Base-by-base conservation (phyloP, 208 protist genomes). In the Entamoeba invadens region DNA sequence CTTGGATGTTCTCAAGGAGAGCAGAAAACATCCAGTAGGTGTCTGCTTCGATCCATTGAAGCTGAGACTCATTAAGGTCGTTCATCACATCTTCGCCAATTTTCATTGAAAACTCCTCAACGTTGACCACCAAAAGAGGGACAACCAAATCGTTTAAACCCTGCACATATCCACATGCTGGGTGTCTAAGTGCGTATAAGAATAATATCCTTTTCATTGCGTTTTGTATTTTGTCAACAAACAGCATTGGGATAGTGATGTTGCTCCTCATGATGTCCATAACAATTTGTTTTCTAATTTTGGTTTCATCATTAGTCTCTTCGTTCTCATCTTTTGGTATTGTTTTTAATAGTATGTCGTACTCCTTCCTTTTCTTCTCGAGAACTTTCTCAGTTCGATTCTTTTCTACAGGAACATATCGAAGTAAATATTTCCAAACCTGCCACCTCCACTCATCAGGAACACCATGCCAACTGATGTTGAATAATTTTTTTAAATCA, bases 161-260 rank as follows among this genome's bases (percentile, higher is more conserved):
- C 25, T 92, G 91, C 25, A 93, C 92, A 92, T 93, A 93, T 46
- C 92, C 92, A 45, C 51, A n/a, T 45, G 92, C 92, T 44, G 92
- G 92, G 2, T 93, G 92, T 31, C 92, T 12, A 46, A 25, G 18
- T 44, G 92, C 45, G 57, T 47, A 93, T 45, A 93, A 46, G 1
- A 25, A 93, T 31, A 93, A 25, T 1, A 93, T 68, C 25, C 50
- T 68, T 68, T 68, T 68, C 50, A 68, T 68, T 68, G 50, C n/a
- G n/a, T n/a, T n/a, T n/a, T n/a, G n/a, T n/a, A n/a, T n/a, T n/a
- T n/a, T n/a, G n/a, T n/a, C n/a, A n/a, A n/a, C n/a, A n/a, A n/a
- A n/a, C n/a, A n/a, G n/a, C n/a, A n/a, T n/a, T n/a, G n/a, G n/a
- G n/a, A n/a, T n/a, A n/a, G n/a, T n/a, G n/a, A n/a, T n/a, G n/a